Percentiles rank a stretch among this genome's conserved stretches.
Conservation (phyloP, 2,329 filamentous ascomycete species). For the Lecanicillium sp. region DNA sequence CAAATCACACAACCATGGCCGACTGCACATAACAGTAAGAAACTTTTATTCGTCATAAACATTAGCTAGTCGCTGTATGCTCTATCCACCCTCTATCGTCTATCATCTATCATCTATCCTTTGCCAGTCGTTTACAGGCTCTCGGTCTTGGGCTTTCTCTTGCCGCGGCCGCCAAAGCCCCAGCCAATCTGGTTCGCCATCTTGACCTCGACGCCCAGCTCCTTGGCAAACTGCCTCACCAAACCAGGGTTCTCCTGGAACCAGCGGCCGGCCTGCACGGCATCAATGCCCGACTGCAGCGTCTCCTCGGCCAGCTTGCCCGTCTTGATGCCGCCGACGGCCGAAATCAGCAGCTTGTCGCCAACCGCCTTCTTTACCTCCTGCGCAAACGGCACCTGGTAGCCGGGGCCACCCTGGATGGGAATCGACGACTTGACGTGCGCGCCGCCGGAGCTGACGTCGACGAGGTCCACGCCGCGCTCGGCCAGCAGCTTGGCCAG, state of each 20-base stretch:
- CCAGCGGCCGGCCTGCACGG: constrained; percentile 34
- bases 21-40: no score
- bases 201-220: constrained; percentile 34
- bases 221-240: constrained; percentile 42
- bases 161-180: background rate
- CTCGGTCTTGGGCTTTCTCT: background rate
- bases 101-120: no score
- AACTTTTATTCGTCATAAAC: no score
- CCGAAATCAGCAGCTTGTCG: constrained; percentile 47
- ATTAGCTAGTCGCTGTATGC: no score
- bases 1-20: no score
- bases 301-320: constrained; percentile 36
- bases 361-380: constrained; percentile 59
- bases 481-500: constrained; percentile 56
- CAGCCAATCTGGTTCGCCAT: constrained; percentile 36
- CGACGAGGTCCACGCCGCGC: constrained; percentile 60
- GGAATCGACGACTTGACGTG: constrained; percentile 36
- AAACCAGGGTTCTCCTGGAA: constrained; percentile 48
- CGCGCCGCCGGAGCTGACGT: constrained; percentile 58
- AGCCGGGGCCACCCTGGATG: constrained; percentile 48
- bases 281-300: constrained; percentile 33
- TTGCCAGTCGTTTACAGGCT: no score
- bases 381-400: constrained; percentile 59
- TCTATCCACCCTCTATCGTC: no score
- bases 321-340: constrained; percentile 33